Base-by-base conservation (phyloP, 2,329 filamentous ascomycete species). In the Xylaria sp. region DNA sequence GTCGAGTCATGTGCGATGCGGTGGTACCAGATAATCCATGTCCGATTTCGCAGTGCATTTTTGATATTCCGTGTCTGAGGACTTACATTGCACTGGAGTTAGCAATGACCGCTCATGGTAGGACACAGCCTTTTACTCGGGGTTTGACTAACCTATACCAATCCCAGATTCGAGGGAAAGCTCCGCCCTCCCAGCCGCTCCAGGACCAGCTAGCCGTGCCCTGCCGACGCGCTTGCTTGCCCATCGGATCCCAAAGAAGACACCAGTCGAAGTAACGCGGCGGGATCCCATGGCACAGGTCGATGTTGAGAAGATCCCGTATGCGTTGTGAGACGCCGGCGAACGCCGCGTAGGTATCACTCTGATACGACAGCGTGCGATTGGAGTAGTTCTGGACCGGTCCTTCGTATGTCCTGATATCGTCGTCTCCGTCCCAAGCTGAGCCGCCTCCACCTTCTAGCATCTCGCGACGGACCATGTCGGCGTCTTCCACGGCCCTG, bases 181-280 rank as follows among this genome's bases (percentile, higher is more conserved):
- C 51, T 3, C 64, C 64, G 17, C 58, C 64, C 40, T 40, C 42
- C 64, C 58, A 66, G 13, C 64, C 64, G 10, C 20, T 36, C 64
- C 64, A 66, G 9, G 64, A 66, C 64, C 64, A 66, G 23, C 58
- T 62, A 0, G 64, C 13, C 6, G 58, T 51, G 4, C 33, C 56
- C 23, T 23, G 28, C 3, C 63, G 48, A 7, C 64, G 64, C 10
- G 58, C 44, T 40, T 49, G 58, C 33, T 7, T 13, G 33, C 38
- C 38, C 51, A 66, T 56, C 23, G 64, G 64, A 9, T 66, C 64
- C 64, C 64, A 66, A 17, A 66, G 58, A 6, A 66, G 42, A 17
- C 64, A 66, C 64, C 64, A 66, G 58, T 66, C 64, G 33, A 66
- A 66, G 49, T 66, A 66, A 6, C 40, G 64, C 42, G 64, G 58